A percentile compares a stretch with the other conserved stretches of the same genome.
Conservation (phyloP, 805 yeast genomes). For the Candida germanica region DNA sequence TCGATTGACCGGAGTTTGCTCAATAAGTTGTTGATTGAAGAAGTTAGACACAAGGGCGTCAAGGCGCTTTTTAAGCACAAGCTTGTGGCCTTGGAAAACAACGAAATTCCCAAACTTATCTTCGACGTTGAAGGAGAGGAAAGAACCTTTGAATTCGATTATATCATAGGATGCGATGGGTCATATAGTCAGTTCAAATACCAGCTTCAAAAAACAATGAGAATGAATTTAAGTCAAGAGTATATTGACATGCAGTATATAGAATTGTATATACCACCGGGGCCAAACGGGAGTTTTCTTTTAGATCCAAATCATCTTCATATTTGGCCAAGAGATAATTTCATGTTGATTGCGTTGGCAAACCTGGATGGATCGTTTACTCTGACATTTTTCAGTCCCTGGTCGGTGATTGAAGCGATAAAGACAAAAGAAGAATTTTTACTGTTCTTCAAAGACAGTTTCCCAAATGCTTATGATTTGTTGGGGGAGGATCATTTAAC, state of each 20-base stretch:
- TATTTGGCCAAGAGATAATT: constrained; percentile 87
- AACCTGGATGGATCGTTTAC: constrained; percentile 86
- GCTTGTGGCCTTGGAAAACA: constrained; percentile 39
- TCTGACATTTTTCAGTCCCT: constrained; percentile 83
- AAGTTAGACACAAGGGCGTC: constrained; percentile 48
- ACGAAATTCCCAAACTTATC: constrained; percentile 20
- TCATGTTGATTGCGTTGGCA: constrained; percentile 87
- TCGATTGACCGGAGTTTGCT: constrained; percentile 76
- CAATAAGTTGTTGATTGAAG: constrained; percentile 64
- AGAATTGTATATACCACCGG: constrained; percentile 73
- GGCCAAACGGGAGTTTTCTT: constrained; percentile 36
- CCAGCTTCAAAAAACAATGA: constrained; percentile 59
- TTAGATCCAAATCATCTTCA: constrained; percentile 77
- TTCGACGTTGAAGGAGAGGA: constrained; percentile 17
- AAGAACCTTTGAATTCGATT: constrained; percentile 42
- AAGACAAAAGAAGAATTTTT: constrained; percentile 42
- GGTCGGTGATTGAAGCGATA: constrained; percentile 58
- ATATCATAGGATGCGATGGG: constrained; percentile 84
- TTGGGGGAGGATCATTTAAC: constrained; percentile 59
- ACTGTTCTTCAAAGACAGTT: constrained; percentile 55
- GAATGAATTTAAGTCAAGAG: constrained; percentile 72
- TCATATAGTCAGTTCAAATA: constrained; percentile 71
- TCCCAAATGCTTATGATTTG: constrained; percentile 70
- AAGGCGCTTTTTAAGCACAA: constrained; percentile 54
- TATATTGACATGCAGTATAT: constrained; percentile 82